Base-by-base conservation (phyloP, 129 eudicot species). In the Centrapalus pauciflorus region DNA sequence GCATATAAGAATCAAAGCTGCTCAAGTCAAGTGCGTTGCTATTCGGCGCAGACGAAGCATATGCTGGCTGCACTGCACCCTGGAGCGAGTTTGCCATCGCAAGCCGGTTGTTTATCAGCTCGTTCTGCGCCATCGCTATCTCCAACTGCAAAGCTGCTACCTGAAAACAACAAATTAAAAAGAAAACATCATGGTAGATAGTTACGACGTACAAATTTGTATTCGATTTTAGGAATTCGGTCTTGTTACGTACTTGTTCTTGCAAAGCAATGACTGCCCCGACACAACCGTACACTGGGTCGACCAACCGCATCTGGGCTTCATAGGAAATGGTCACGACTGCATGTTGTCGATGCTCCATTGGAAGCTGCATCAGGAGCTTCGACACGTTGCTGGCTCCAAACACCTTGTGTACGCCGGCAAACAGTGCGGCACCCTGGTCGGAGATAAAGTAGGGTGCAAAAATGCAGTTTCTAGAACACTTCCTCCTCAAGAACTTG, bases 311-410 rank as follows among this genome's bases (percentile, higher is more conserved):
- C 3, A 95, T 90, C 54, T 90, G 97, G 64, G 97, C 97, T 72
- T 90, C 97, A 62, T 87, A 90, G 1, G 76, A 80, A 3, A 90
- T 80, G 33, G 97, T 87, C 49, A 73, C 84, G 34, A 84, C 81
- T 0, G 97, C 97, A 50, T 82, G 87, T 40, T 69, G 79, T 13
- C 90, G 75, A 26, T 81, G 81, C 69, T 66, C 64, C 20, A 66
- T 55, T 5, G 95, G 97, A 27, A 90, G 84, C 45, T 84, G 87
- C 77, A 66, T 13, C 86, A 90, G 67, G 32, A 87, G 85, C 77
- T 87, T 90, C 0, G 97, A 87, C 69, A 87, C 95, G 5, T 90
- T 90, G 81, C 97, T 90, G 13, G 97, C 97, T 5, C 97, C 97
- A 25, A 90, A 90, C 74, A 90, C 91, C 81, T 83, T 89, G 55